Conservation (phyloP, 345 rosid species). For the Hibiscus mutabilis region DNA sequence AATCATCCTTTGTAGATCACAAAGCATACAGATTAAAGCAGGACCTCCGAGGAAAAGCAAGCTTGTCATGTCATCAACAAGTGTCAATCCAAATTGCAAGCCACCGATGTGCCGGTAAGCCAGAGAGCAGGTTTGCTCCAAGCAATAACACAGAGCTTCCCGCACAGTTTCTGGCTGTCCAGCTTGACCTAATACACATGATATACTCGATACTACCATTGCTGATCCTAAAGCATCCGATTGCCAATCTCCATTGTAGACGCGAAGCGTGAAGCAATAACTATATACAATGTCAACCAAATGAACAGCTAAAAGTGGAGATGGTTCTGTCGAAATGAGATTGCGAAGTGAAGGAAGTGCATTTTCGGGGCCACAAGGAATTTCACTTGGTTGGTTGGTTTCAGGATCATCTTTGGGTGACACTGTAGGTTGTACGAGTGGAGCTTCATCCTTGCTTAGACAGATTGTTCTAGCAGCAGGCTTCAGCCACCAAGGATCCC, state of each 20-base stretch:
- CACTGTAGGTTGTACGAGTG: slow-evolving; percentile 44
- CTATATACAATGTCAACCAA: slow-evolving; percentile 42
- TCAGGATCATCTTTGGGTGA: slow-evolving; percentile 14
- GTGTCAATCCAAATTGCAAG: slow-evolving; percentile 50
- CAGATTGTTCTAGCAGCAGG: slow-evolving; percentile 55
- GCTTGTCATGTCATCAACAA: slow-evolving; percentile 48
- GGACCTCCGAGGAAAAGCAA: slow-evolving; percentile 1
- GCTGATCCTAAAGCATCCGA: slow-evolving; percentile 66
- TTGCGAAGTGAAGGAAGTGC: slow-evolving; percentile 47
- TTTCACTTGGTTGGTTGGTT: slow-evolving; percentile 27
- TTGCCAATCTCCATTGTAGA: slow-evolving; percentile 88
- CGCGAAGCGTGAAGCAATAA: slow-evolving; percentile 48
- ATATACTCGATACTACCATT: slow-evolving; percentile 43
- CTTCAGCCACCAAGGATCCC: slow-evolving; percentile 97
- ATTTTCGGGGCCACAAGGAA: slow-evolving; percentile 67
- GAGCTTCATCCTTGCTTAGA: slow-evolving; percentile 56
- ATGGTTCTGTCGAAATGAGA: slow-evolving; percentile 58
- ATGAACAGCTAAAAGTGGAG: slow-evolving; percentile 67
- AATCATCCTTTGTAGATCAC: slow-evolving; percentile 73
- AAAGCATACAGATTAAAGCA: slow-evolving; percentile 24
- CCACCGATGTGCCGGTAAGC: slow-evolving; percentile 67
- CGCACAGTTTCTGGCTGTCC: slow-evolving; percentile 53
- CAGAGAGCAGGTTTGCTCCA: slow-evolving; percentile 79
- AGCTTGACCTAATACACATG: slow-evolving; percentile 61
- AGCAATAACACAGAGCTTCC: slow-evolving; percentile 58